These are phyloP conservation scores for Yueomyces sinensis DNA, from an alignment of 805 yeast genomes.

Conservation along the genomic window DNA sequence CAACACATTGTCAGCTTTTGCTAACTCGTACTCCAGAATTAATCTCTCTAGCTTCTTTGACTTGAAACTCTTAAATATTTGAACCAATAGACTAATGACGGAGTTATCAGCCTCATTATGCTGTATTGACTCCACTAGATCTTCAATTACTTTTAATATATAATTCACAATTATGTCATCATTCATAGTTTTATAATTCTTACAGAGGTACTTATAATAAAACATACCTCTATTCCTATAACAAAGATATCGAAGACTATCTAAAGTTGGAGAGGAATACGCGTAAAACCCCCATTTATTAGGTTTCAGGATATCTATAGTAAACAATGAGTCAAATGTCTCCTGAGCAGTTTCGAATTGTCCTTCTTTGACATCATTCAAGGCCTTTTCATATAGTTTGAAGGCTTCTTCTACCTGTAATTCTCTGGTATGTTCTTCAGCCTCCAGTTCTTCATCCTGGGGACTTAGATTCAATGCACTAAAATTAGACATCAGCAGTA, in stretches of 20 bases:
- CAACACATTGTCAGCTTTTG: conserved; percentile 24
- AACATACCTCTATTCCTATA: conserved; percentile 74
- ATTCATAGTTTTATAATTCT: conserved; percentile 12
- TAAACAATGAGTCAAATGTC: conserved; percentile 50
- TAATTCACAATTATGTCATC: conserved; percentile 29
- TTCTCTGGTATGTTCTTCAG: conserved; percentile 85
- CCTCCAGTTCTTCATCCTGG: conserved; percentile 53
- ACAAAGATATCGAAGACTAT: conserved; percentile 61
- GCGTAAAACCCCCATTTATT: conserved; percentile 27
- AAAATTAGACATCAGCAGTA: conserved; percentile 48
- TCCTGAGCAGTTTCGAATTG: conserved; percentile 36
- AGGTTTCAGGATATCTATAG: conserved; percentile 48
- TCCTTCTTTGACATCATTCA: conserved; percentile 41
- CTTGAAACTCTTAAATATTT: conserved; percentile 38
- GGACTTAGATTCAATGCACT: conserved; percentile 69
- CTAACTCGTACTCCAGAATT: conserved; percentile 45
- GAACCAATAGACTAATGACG: conserved; percentile 35
- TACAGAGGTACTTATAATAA: conserved; percentile 30
- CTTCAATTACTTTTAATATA: conserved; percentile 38
- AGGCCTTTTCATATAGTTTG: conserved; percentile 58
- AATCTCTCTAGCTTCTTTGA: conserved; percentile 38
- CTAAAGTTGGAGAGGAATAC: conserved; percentile 49
- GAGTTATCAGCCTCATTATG: conserved; percentile 56
- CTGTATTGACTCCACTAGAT: conserved; percentile 48
- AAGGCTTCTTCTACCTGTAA: conserved; percentile 81